These are phyloP conservation scores for Euphorbia corollata DNA, from an alignment of 441 rosid species.

Conservation along the genomic window DNA sequence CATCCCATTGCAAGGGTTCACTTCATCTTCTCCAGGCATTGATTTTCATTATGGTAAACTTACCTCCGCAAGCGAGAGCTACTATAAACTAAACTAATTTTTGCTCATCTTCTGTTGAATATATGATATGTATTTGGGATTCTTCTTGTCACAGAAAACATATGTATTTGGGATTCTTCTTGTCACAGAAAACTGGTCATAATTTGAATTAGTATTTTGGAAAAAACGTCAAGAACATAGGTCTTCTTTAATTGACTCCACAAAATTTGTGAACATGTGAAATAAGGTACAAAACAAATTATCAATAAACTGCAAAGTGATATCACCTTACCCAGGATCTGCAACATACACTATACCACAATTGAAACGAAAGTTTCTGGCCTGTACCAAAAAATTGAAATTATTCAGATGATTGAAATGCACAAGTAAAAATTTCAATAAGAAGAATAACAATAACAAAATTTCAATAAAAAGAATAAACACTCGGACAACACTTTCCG, in stretches of 20 bases:
- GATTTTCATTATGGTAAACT: background rate
- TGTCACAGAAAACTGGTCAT: background rate
- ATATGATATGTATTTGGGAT: no score
- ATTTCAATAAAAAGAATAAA: background rate
- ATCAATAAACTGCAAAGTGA: background rate
- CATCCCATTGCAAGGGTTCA: no score
- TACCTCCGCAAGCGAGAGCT: background rate
- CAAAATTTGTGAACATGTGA: background rate
- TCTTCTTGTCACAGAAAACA: no score
- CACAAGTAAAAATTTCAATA: background rate
- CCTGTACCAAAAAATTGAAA: slow-evolving; percentile 45
- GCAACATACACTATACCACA: slow-evolving; percentile 90
- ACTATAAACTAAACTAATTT: background rate
- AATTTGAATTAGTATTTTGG: background rate
- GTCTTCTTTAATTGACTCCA: background rate
- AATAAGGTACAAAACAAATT: background rate
- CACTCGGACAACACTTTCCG: background rate
- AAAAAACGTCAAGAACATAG: background rate
- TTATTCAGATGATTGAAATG: background rate
- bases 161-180: no score
- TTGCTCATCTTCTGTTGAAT: background rate
- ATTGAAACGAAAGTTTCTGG: slow-evolving; percentile 78
- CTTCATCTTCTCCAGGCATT: background rate
- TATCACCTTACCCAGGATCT: slow-evolving; percentile 63
- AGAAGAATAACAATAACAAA: no score